Percentiles rank a stretch among this genome's conserved stretches.
Evolutionary conservation across 805 yeast species (phyloP).

Genomic region (Maudiozyma barnettii): DNA sequence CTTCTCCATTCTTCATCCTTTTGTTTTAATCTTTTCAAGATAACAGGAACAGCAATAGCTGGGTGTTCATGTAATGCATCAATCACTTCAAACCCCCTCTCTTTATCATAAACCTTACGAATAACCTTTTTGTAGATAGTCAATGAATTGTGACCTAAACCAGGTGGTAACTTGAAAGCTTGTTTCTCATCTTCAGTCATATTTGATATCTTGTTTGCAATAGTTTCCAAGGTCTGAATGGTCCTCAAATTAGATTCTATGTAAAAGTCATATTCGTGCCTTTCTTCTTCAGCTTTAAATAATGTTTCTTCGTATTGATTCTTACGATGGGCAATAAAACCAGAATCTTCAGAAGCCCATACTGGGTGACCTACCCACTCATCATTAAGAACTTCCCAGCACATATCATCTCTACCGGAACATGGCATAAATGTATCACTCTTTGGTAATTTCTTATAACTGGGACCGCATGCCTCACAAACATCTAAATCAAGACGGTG

Average conservation of each 20-base stretch:
- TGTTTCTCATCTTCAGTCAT: constrained; percentile 89
- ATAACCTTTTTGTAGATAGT: constrained; percentile 92
- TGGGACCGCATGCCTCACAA: constrained; percentile 93
- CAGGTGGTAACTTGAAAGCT: constrained; percentile 78
- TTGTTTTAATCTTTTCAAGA: constrained; percentile 84
- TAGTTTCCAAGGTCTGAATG: constrained; percentile 89
- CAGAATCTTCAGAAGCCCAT: constrained; percentile 99
- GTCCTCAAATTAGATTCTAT: constrained; percentile 93
- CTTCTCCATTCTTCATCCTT: constrained; percentile 99
- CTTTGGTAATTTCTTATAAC: constrained; percentile 86
- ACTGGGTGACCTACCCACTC: constrained; percentile 99
- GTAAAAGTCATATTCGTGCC: constrained; percentile 92
- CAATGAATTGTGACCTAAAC: constrained; percentile 82
- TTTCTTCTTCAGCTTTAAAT: constrained; percentile 92
- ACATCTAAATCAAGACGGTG: constrained; percentile 82
- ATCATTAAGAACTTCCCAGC: constrained; percentile 97
- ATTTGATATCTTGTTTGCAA: constrained; percentile 85
- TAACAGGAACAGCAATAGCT: constrained; percentile 88
- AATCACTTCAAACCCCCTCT: constrained; percentile 91
- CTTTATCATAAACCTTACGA: constrained; percentile 85
- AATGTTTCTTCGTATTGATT: constrained; percentile 95
- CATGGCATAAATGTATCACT: constrained; percentile 95
- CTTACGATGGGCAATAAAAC: constrained; percentile 96
- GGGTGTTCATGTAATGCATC: constrained; percentile 95
- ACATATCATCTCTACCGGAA: constrained; percentile 96